Evolutionary conservation across 1,284 basidiomycete species (phyloP), one percentile per base, ranked within the genome.

Genomic region (Salmacisia buchloeana): DNA sequence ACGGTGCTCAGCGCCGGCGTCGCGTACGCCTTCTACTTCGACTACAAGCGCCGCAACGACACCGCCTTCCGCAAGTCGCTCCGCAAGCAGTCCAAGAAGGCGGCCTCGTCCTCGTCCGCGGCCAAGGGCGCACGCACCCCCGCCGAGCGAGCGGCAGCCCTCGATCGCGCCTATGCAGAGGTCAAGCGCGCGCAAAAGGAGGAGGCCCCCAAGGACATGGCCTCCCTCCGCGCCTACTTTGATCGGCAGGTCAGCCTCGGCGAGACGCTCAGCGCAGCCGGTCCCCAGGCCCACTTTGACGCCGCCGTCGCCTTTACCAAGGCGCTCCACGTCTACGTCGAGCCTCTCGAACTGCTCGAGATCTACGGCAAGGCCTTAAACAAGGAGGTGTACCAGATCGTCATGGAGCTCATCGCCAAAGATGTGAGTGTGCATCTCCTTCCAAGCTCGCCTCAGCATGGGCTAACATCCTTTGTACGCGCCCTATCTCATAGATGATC

Each of bases 341-440:
- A 89, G 57, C 92, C 92, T 10, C 86, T 92, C 49, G 93, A 97
- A 80, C 86, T 97, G 69, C 74, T 80, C 66, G 74, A 78, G 74
- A 81, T 97, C 75, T 96, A 96, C 80, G 88, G 97, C 82, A 90
- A 91, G 83, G 93, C 92, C 49, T 87, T 94, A 52, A 91, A 92
- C 12, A 85, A 87, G 61, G 86, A 89, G 56, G 85, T 97, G 65
- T 94, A 96, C 82, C 88, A 90, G 85, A 83, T 94, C 69, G 85
- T 98, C 68, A 88, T 96, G 86, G 87, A 93, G 75, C 83, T 96
- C 81, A 89, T 89, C 72, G 88, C 89, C 72, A 82, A 91, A 82
- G 91, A 94, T 83, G 91, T 93, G 83, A 91, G 89, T 54, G 46
- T 69, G 3, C 64, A 66, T 33, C 70, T 31, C 1, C 29, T 31